Percentiles rank a stretch among this genome's conserved stretches.
phyloP scores from a whole-genome alignment of 768 basidiomycete species.

The Lactifluus hygrophoroides region DNA sequence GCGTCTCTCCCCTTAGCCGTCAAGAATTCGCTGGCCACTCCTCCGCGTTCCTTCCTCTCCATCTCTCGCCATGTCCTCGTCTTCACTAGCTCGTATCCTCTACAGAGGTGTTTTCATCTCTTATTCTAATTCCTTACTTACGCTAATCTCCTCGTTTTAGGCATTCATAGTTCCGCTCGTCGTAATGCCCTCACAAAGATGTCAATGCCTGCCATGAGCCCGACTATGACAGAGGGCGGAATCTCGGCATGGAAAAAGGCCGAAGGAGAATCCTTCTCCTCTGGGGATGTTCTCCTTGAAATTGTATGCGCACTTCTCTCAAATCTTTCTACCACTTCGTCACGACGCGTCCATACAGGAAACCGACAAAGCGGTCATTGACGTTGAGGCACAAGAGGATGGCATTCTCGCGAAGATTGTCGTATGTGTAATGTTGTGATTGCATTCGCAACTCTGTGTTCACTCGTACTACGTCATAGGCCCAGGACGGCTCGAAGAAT shows the following conservation, averaged over 20 bases:
- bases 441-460: not conserved
- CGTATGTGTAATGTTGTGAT: constrained; percentile 36
- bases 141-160: constrained; percentile 34
- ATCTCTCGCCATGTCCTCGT: constrained; percentile 41
- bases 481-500: constrained; percentile 77
- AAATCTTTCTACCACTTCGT: constrained; percentile 16
- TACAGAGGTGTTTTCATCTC: constrained; percentile 68
- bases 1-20: not conserved
- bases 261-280: constrained; percentile 83
- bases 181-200: constrained; percentile 78
- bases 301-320: constrained; percentile 51
- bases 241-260: constrained; percentile 97
- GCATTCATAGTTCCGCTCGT: constrained; percentile 73
- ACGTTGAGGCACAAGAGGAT: constrained; percentile 98
- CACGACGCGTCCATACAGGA: constrained; percentile 44
- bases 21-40: constrained; percentile 20
- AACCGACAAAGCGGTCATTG: constrained; percentile 99
- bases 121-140: constrained; percentile 48
- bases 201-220: constrained; percentile 98
- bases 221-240: constrained; percentile 99
- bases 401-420: constrained; percentile 96
- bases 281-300: constrained; percentile 92
- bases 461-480: constrained; percentile 35
- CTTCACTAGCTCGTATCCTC: constrained; percentile 53
- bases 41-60: constrained; percentile 17